Conservation (phyloP, 495 filamentous ascomycete genomes). For the Penicillium longicatenatum region DNA sequence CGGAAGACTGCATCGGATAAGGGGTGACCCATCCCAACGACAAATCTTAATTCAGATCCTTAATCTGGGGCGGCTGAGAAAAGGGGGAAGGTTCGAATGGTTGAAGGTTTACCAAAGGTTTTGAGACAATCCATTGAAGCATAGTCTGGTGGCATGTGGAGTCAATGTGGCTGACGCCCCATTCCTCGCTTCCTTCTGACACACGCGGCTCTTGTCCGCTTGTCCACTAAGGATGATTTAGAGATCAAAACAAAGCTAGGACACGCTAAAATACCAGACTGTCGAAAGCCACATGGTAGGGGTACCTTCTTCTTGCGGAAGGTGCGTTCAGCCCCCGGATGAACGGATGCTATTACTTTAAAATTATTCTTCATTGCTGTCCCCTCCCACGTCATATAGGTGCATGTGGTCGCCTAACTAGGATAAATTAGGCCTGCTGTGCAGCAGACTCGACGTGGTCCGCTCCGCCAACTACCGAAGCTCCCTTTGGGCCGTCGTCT, state of each 20-base stretch:
- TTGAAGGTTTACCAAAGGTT: neutral
- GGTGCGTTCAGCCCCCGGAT: constrained; percentile 1
- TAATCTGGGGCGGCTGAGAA: neutral
- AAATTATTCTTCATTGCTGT: neutral
- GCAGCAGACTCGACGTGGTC: constrained; percentile 29
- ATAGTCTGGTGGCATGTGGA: neutral
- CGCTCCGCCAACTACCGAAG: constrained; percentile 17
- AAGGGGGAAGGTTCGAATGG: neutral
- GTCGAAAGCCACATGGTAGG: neutral
- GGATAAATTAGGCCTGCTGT: constrained; percentile 4
- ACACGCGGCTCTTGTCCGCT: constrained; percentile 4
- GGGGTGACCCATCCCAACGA: neutral
- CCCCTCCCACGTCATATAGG: neutral
- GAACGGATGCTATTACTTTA: neutral
- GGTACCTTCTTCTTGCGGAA: constrained; percentile 3
- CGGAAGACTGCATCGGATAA: constrained; percentile 15
- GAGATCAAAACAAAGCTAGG: neutral
- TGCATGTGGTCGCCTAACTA: neutral
- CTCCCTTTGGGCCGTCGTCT: constrained; percentile 32
- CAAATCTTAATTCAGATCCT: neutral
- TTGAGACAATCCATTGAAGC: neutral
- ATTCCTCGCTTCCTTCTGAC: neutral
- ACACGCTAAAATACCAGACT: neutral
- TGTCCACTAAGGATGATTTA: neutral
- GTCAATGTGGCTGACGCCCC: constrained; percentile 2